Conservation (phyloP, 306 rosid species). For the Cucumis hystrix region DNA sequence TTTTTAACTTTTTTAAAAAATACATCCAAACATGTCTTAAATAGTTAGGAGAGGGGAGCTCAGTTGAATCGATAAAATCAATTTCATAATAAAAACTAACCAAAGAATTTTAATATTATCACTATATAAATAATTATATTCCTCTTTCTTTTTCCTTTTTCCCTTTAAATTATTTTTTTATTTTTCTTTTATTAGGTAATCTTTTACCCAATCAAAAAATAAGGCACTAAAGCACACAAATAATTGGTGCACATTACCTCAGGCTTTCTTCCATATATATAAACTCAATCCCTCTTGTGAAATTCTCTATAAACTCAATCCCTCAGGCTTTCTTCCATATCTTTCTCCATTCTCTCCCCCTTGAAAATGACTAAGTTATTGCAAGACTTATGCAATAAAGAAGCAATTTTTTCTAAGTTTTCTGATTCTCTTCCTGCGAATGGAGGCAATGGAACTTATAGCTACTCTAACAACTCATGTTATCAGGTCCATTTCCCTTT, state of each 20-base stretch:
- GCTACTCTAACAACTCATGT: slow-evolving; percentile 3
- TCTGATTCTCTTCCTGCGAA: slow-evolving; percentile 3
- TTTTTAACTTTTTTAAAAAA: no score
- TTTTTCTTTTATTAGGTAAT: background rate
- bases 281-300: background rate
- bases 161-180: background rate
- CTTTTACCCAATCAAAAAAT: background rate
- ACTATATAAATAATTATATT: background rate
- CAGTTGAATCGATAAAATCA: no score
- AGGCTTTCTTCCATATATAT: no score
- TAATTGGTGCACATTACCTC: background rate
- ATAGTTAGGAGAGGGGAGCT: no score
- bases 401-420: background rate
- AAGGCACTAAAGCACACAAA: background rate
- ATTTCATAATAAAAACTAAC: background rate
- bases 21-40: no score
- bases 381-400: background rate
- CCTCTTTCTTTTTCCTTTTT: background rate
- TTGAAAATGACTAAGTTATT: background rate
- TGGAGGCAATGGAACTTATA: slow-evolving; percentile 6
- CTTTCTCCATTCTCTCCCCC: background rate
- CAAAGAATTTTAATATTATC: background rate
- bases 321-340: background rate
- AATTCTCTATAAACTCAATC: background rate
- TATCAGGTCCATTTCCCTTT: background rate